Base-by-base conservation (phyloP, 2,329 filamentous ascomycete genomes). In the Aspergillus sp. region DNA sequence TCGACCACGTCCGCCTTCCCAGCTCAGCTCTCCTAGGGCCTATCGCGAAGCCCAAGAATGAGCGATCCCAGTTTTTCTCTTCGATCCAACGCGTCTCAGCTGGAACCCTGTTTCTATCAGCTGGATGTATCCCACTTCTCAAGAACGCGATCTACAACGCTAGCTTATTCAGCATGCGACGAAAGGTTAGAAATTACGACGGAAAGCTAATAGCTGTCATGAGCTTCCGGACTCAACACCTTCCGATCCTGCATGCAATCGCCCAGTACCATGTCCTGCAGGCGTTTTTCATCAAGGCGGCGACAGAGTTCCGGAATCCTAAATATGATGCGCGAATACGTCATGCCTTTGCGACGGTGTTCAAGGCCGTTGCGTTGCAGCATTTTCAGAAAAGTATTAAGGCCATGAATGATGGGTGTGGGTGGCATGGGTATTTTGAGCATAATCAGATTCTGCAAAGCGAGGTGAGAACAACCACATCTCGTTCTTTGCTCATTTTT, bases 201-300 rank as follows among this genome's bases (percentile, higher is more conserved):
- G 42, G 46, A 3, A 54, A 58, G n/a, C 58, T 56, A 6, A 54
- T 58, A 24, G 58, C 69, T 0, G 61, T 71, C 10, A 65, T 71
- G 3, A 42, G 52, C 0, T 68, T 71, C 49, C 63, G 69, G 10
- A 70, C 69, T 1, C 68, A 71, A 45, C 68, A 71, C 12, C 59
- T 60, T 1, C 69, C 68, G 0, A 69, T 70, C 11, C 46, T 70
- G 16, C 66, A 70, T 49, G 56, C 65, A 1, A 39, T 70, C 3
- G 66, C 67, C 0, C 63, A 64, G 20, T 54, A 56, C 3, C 29
- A 49, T 45, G 66, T 68, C 3, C 55, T 69, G 4, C 56, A 67
- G 22, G 59, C 66, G 6, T 66, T 56, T 24, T 42, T 56, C 7
- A 24, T 56, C 24, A 26, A 16, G 14, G 36, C 36, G 1, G 36